phyloP scores from a whole-genome alignment of 495 filamentous ascomycete species.

The Tricharina praecox region DNA sequence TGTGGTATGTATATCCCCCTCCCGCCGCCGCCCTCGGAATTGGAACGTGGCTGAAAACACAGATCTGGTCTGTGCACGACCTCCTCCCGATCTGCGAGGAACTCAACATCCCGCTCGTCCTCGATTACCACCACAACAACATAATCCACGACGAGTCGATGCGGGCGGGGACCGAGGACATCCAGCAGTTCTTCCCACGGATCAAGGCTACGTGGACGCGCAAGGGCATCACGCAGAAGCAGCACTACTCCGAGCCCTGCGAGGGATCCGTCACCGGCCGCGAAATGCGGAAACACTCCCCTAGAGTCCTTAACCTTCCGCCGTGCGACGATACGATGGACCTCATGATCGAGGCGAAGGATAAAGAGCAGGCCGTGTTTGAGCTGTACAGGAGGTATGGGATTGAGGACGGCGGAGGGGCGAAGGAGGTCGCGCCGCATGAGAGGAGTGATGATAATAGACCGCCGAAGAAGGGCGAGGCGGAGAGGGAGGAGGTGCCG shows the following conservation, averaged over 20 bases:
- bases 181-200: slow-evolving; percentile 48
- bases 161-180: slow-evolving; percentile 74
- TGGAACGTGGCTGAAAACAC: background rate
- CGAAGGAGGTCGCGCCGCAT: slow-evolving; percentile 67
- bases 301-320: slow-evolving; percentile 58
- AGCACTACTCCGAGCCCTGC: slow-evolving; percentile 83
- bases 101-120: slow-evolving; percentile 76
- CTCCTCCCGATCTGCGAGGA: slow-evolving; percentile 82
- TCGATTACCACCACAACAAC: slow-evolving; percentile 94
- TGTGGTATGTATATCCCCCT: slow-evolving; percentile 32
- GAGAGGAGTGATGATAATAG: slow-evolving; percentile 60
- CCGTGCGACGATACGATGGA: slow-evolving; percentile 73
- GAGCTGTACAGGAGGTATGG: slow-evolving; percentile 80
- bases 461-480: slow-evolving; percentile 27
- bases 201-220: slow-evolving; percentile 74
- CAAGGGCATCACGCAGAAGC: slow-evolving; percentile 81
- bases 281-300: slow-evolving; percentile 68
- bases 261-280: slow-evolving; percentile 54
- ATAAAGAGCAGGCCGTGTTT: slow-evolving; percentile 94
- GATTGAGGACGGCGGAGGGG: slow-evolving; percentile 49
- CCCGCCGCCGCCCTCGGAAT: background rate
- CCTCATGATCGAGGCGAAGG: slow-evolving; percentile 96
- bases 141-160: slow-evolving; percentile 63
- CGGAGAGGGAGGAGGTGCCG: slow-evolving; percentile 35
- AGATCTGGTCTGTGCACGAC: slow-evolving; percentile 70